A percentile compares a stretch with the other conserved stretches of the same genome.
Conservation (phyloP, 1,139 yeast species). For the Yarrowia galli region DNA sequence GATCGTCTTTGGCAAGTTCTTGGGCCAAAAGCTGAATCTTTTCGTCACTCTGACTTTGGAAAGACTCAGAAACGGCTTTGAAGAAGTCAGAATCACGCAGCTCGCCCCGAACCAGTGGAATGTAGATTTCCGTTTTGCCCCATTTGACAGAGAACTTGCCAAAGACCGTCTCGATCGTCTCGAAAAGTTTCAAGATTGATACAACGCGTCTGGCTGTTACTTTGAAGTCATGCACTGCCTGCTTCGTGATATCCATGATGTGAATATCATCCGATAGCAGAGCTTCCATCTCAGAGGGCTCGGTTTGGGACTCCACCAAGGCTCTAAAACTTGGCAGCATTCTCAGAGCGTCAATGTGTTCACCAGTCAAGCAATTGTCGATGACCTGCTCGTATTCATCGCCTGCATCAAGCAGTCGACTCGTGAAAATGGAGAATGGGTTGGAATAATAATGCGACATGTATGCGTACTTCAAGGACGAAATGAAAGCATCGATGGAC, state of each 20-base stretch:
- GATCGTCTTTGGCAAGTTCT: slow-evolving; percentile 10
- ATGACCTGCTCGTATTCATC: slow-evolving; percentile 47
- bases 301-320: slow-evolving; percentile 49
- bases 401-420: slow-evolving; percentile 52
- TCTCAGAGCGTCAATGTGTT: slow-evolving; percentile 53
- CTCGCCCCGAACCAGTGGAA: slow-evolving; percentile 21
- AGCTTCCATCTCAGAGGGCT: neutral
- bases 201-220: neutral
- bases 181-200: neutral
- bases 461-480: slow-evolving; percentile 64
- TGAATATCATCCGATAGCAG: slow-evolving; percentile 15
- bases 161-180: neutral
- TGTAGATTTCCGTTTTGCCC: slow-evolving; percentile 14
- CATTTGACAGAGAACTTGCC: slow-evolving; percentile 1
- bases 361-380: slow-evolving; percentile 46
- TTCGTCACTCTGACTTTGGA: slow-evolving; percentile 1
- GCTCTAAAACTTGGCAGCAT: slow-evolving; percentile 58
- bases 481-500: slow-evolving; percentile 60
- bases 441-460: slow-evolving; percentile 77
- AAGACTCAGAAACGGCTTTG: neutral
- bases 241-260: slow-evolving; percentile 2
- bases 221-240: slow-evolving; percentile 5
- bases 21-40: neutral
- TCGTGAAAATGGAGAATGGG: slow-evolving; percentile 61
- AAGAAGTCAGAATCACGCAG: slow-evolving; percentile 6